Percentiles rank a stretch among this genome's conserved stretches.
phyloP scores from a whole-genome alignment of 768 basidiomycete species.

The Botryobasidium botryosum region DNA sequence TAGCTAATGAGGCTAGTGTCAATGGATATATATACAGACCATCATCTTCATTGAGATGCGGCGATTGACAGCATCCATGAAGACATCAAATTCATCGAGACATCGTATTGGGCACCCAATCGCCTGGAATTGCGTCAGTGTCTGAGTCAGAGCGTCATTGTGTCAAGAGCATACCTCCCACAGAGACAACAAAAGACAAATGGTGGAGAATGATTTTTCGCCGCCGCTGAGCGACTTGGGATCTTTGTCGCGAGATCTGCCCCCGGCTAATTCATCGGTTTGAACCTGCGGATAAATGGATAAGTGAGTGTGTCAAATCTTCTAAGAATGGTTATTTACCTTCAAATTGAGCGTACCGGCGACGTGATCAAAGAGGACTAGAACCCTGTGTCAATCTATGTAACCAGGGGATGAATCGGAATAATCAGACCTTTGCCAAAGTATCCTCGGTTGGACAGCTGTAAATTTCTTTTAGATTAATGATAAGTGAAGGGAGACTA shows the following conservation, averaged over 20 bases:
- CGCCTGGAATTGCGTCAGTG: conserved; percentile 20
- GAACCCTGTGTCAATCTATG: neutral
- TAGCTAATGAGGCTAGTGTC: neutral
- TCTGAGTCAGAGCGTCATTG: neutral
- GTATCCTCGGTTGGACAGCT: conserved; percentile 76
- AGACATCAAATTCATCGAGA: conserved; percentile 97
- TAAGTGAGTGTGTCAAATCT: neutral
- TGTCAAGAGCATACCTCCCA: conserved; percentile 40
- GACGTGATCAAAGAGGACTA: conserved; percentile 61
- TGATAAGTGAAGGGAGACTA: neutral
- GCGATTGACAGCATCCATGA: conserved; percentile 68
- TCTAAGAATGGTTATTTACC: conserved; percentile 20
- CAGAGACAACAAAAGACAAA: conserved; percentile 80
- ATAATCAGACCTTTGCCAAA: conserved; percentile 42
- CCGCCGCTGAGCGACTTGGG: conserved; percentile 40
- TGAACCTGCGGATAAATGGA: conserved; percentile 34
- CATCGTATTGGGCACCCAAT: conserved; percentile 89
- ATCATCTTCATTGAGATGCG: conserved; percentile 93
- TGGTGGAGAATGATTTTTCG: conserved; percentile 94
- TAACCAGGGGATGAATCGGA: conserved; percentile 7
- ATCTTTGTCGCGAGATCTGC: conserved; percentile 48
- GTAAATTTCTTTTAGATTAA: conserved; percentile 51
- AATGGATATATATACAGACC: conserved; percentile 27
- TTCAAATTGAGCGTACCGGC: conserved; percentile 46
- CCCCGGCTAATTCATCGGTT: conserved; percentile 56